These are phyloP conservation scores for Prunella vulgaris DNA, from an alignment of 257 asterid genomes.

Conservation along the genomic window DNA sequence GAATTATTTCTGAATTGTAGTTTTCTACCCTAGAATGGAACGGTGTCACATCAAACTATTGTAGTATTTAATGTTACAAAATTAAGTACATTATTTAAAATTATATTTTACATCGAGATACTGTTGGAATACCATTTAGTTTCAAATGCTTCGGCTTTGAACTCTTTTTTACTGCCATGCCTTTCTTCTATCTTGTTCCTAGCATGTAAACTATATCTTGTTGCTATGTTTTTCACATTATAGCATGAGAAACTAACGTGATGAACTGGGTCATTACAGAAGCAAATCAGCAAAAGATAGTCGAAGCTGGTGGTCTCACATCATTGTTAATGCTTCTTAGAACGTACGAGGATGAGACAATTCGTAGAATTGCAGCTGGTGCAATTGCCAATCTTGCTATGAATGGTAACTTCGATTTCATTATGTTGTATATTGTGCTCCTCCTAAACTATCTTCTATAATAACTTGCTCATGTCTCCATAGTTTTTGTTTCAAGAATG, in stretches of 20 bases:
- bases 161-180: not conserved
- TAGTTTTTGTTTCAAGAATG: not conserved
- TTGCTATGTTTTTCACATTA: too few species aligned
- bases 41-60: not conserved
- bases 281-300: conserved; percentile 93
- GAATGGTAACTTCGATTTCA: conserved; percentile 57
- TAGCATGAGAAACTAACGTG: conserved; percentile 26
- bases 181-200: not conserved
- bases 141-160: not conserved
- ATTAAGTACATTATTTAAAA: not conserved
- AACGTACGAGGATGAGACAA: conserved; percentile 88
- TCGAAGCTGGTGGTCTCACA: conserved; percentile 97
- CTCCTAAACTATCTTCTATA: not conserved
- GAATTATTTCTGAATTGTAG: not conserved
- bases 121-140: conserved; percentile 6
- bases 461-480: not conserved
- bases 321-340: conserved; percentile 92
- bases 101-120: not conserved
- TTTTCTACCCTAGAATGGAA: not conserved
- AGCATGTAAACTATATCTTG: too few species aligned
- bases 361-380: conserved; percentile 98
- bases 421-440: conserved; percentile 3
- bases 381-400: conserved; percentile 99
- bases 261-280: conserved; percentile 39
- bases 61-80: not conserved